Base-by-base conservation (phyloP, 1,284 basidiomycete genomes). In the Sporisorium sorghi region DNA sequence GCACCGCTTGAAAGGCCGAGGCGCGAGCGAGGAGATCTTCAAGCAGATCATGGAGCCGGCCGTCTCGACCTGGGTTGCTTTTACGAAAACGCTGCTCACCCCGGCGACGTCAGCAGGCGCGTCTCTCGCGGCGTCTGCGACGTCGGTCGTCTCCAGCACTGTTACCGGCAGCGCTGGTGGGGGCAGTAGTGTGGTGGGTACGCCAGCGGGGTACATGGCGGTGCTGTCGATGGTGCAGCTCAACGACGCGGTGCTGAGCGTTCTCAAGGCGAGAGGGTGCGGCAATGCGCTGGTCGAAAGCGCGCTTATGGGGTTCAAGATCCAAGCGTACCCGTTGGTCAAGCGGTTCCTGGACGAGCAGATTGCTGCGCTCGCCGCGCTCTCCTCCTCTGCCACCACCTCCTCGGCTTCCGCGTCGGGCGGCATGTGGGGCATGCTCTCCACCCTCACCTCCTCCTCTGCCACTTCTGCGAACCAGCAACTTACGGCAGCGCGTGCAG, bases 41-140 rank as follows among this genome's bases (percentile, higher is more conserved):
- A 78, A 69, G 44, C 82, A 84, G 70, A 76, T 83, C 21, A 72
- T 82, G 59, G 82, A 84, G 58, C 83, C 83, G 12, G 69, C 72
- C 0, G 44, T 82, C 0, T 26, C 55, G 0, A 73, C 65, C 23
- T 83, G 73, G 65, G 55, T 54, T 11, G 21, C 26, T 0, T 78
- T 82, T 24, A 58, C 56, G 24, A 57, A 71, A n/a, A 46, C 76
- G 0, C 59, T 83, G 10, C 52, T 83, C 0, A 26, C 55, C 0
- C 21, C 66, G 15, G n/a, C 57, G 1, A 57, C 58, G 9, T 50
- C 8, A 21, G 46, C 72, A 5, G 61, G 42, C 10, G 37, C 24
- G 10, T n/a, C 9, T 17, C 6, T 55, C 35, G 47, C 61, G 3
- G 48, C 62, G 14, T 32, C 40, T 30, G 33, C 63, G 0, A 58